Base-by-base conservation (phyloP, 305 asterid species). In the Fraxinus sp. region DNA sequence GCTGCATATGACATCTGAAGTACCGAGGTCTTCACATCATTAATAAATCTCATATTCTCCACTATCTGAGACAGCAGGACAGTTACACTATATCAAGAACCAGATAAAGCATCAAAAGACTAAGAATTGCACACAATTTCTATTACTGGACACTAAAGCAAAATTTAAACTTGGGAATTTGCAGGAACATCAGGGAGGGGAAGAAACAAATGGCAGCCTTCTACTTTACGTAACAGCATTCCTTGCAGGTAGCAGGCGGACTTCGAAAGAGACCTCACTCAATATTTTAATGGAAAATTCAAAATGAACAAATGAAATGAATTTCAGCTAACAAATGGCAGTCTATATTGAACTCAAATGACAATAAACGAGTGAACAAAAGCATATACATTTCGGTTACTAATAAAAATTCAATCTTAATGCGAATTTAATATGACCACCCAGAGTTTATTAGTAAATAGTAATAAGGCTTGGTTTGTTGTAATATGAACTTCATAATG, bases 21-120 rank as follows among this genome's bases (percentile, higher is more conserved):
- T 85, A 95, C 68, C 85, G 93, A 84, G 59, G 88, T 83, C 76
- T 84, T 87, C 80, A 90, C 98, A 16, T 94, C 94, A 76, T 91
- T 91, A 39, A 95, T 82, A 77, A 95, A 93, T 77, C 88, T 92
- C 77, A 83, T 49, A 82, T 93, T 90, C 92, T 94, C 99, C 90
- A 86, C 79, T 77, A 96, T 89, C 99, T 96, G 92, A 80, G 83
- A 73, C 82, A 88, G 46, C 26, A 87, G 70, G 70, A 41, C 18
- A 33, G 7, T 3, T 37, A 72, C 6, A 68, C 82, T 7, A 78
- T 26, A 13, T 9, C 72, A 28, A 68, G 75, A 68, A 68, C 39
- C 39, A 13, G 74, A 68, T 68, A 68, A 68, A 13, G 75, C 75
- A 28, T 28, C 39, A 14, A 24, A 68, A 68, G 39, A 13, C 75